Percentiles rank a stretch among this genome's conserved stretches.
phyloP scores from a whole-genome alignment of 2,329 filamentous ascomycete species.

The Neofusicoccum sp. region DNA sequence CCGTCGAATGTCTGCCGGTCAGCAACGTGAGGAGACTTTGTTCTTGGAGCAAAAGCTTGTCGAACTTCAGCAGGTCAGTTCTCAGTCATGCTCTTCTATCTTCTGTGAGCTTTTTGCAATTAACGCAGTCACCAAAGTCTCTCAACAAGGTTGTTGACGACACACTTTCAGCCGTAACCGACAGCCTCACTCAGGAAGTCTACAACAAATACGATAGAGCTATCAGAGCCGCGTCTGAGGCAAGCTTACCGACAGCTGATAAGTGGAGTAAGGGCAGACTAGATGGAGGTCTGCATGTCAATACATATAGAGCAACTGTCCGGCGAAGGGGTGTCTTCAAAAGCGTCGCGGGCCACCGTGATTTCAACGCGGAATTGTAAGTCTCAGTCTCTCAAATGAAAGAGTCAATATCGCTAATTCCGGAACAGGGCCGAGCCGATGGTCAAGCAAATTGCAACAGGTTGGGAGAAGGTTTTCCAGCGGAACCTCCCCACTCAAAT shows the following conservation, averaged over 20 bases:
- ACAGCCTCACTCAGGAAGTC: slow-evolving; percentile 46
- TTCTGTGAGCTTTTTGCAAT: background rate
- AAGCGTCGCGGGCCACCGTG: slow-evolving; percentile 38
- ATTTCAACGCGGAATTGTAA: slow-evolving; percentile 43
- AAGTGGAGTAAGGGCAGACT: slow-evolving; percentile 38
- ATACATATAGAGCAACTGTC: slow-evolving; percentile 58
- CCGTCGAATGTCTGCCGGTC: slow-evolving; percentile 40
- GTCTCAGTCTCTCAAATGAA: background rate
- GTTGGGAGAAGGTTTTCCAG: slow-evolving; percentile 48
- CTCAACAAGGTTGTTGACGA: slow-evolving; percentile 43
- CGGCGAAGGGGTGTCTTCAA: slow-evolving; percentile 50
- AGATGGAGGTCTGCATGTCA: slow-evolving; percentile 49
- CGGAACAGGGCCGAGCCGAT: slow-evolving; percentile 34
- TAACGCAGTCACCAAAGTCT: slow-evolving; percentile 21
- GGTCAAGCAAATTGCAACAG: slow-evolving; percentile 39
- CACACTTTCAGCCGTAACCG: slow-evolving; percentile 40
- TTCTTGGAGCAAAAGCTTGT: slow-evolving; percentile 41
- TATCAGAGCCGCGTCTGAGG: slow-evolving; percentile 39
- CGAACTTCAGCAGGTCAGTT: slow-evolving; percentile 39
- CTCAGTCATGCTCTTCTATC: background rate
- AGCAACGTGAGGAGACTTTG: slow-evolving; percentile 38
- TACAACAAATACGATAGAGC: slow-evolving; percentile 45
- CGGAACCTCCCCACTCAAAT: slow-evolving; percentile 43
- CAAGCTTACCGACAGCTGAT: slow-evolving; percentile 33
- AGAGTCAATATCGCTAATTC: background rate